Base-by-base conservation (phyloP, 805 yeast species). In the Metschnikowia drakensbergensis region DNA sequence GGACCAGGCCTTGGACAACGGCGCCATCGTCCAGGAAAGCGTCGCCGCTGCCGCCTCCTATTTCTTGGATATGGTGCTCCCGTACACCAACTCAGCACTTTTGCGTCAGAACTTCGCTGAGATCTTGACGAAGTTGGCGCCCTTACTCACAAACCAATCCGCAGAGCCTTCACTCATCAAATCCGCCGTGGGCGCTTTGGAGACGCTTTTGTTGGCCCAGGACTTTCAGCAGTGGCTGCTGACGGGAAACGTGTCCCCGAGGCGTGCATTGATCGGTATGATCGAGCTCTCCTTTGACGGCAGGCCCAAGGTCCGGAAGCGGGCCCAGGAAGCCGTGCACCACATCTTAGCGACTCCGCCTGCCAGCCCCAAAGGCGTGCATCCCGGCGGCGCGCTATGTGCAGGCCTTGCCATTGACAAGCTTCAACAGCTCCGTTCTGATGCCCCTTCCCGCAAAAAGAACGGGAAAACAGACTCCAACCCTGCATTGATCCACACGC, bases 301-400 rank as follows among this genome's bases (percentile, higher is more conserved):
- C 40, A 81, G 98, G 63, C 99, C 99, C 33, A 94, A 94, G 60
- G 96, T 94, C 9, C 82, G 99, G 65, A 88, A 86, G 78, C 84
- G 97, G 72, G 96, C 98, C 1, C 86, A 84, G 59, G 99, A 94
- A 49, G 87, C 97, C 1, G 76, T 94, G n/a, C 69, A 76, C 42
- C 76, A 73, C 3, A 71, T 94, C 29, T 70, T 94, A 51, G 55
- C 69, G 2, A 77, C 77, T 52, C 84, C 87, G 3, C 95, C 96
- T 8, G 76, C 86, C 0, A 86, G 90, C 8, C 92, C 96, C 6
- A 75, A 83, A 10, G 76, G 83, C 4, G 84, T 81, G 36, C 97
- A 92, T 63, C 84, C 88, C 35, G 96, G 88, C 6, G 75, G 90
- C n/a, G 64, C 72, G 1, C 61, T 81, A 42, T 82, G 89, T 54